These are phyloP conservation scores for Blastocystis hominis DNA, from an alignment of 352 stramenopile species.

Conservation along the genomic window DNA sequence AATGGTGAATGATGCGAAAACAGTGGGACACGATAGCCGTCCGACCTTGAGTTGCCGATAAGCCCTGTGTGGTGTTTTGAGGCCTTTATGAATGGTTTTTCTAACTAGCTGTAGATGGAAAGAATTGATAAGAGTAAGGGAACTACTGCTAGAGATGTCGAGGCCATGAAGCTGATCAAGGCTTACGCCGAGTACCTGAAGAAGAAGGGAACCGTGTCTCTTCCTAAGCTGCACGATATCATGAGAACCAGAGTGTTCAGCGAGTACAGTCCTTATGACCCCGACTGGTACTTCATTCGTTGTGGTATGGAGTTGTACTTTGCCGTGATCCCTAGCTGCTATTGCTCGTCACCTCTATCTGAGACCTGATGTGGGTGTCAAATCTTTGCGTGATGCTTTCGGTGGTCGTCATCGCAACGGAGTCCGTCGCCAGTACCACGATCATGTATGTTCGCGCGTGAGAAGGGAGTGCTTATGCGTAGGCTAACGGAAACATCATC, in stretches of 20 bases:
- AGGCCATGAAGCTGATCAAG: constrained; percentile 46
- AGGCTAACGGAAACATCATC: constrained; percentile 52
- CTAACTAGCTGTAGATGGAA: constrained; percentile 23
- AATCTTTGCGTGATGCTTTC: constrained; percentile 42
- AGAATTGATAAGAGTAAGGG: constrained; percentile 56
- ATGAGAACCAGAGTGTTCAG: constrained; percentile 56
- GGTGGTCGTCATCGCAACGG: constrained; percentile 50
- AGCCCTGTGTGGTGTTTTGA: neutral
- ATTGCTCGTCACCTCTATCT: constrained; percentile 57
- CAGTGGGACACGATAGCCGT: no score
- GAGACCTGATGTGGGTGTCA: constrained; percentile 47
- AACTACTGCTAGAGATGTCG: constrained; percentile 47
- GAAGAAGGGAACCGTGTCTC: constrained; percentile 36
- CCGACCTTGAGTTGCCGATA: neutral
- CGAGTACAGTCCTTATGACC: constrained; percentile 53
- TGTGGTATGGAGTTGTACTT: neutral
- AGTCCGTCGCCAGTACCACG: constrained; percentile 40
- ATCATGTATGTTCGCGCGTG: constrained; percentile 15
- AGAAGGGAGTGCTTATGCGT: neutral
- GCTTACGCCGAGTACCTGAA: constrained; percentile 56
- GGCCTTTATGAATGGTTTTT: neutral
- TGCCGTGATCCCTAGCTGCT: constrained; percentile 9
- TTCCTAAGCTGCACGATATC: constrained; percentile 57
- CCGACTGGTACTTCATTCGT: constrained; percentile 58
- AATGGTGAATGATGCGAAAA: neutral